A percentile compares a stretch with the other conserved stretches of the same genome.
Evolutionary conservation across 148 eudicot genomes (phyloP).

Genomic region (Fagopyrum tataricum): DNA sequence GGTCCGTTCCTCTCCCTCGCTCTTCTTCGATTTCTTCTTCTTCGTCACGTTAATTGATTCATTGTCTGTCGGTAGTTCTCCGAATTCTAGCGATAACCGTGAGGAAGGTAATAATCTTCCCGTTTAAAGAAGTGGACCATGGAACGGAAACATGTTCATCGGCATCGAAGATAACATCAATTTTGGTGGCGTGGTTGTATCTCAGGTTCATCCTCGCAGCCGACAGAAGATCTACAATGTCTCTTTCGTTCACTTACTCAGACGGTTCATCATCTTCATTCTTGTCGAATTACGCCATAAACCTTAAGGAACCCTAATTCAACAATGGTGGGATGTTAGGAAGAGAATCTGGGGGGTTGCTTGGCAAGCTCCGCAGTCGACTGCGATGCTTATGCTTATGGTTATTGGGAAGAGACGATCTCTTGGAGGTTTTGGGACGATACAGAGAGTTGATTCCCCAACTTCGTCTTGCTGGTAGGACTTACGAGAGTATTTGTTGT

Average conservation of each 20-base stretch:
- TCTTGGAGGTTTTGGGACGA: slow-evolving; percentile 68
- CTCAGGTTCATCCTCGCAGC: slow-evolving; percentile 21
- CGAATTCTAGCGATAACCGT: too few relatives aligned
- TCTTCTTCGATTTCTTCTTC: too few relatives aligned
- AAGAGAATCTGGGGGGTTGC: not conserved
- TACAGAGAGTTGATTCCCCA: slow-evolving; percentile 76
- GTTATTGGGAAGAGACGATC: too few relatives aligned
- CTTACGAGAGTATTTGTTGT: not conserved
- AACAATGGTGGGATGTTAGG: not conserved
- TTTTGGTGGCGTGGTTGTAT: slow-evolving; percentile 12
- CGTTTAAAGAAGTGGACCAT: slow-evolving; percentile 33
- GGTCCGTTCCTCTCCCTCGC: too few relatives aligned
- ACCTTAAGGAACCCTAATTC: not conserved
- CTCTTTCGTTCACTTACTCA: slow-evolving; percentile 10
- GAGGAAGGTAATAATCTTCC: slow-evolving; percentile 2
- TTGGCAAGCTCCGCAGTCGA: not conserved
- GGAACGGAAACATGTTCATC: slow-evolving; percentile 38
- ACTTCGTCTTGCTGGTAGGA: slow-evolving; percentile 71
- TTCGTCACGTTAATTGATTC: too few relatives aligned
- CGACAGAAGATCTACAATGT: slow-evolving; percentile 14
- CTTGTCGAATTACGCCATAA: slow-evolving; percentile 7
- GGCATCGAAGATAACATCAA: slow-evolving; percentile 24
- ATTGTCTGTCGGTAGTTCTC: too few relatives aligned
- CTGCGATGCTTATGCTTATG: slow-evolving; percentile 28
- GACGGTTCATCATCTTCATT: slow-evolving; percentile 18